phyloP scores from a whole-genome alignment of 805 yeast species.

The Nakazawaea wickerhamii region DNA sequence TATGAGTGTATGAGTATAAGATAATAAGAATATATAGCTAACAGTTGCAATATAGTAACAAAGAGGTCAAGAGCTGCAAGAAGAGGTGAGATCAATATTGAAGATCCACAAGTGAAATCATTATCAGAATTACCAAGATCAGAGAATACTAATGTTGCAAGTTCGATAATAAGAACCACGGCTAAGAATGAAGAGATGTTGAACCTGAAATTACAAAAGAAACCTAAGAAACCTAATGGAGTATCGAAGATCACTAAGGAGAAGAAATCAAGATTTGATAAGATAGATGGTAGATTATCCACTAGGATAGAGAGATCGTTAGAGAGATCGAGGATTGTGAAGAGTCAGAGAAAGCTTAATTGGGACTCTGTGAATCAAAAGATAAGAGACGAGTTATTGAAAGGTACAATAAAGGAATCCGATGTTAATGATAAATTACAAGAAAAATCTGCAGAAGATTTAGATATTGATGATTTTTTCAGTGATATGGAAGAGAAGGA shows the following conservation, averaged over 20 bases:
- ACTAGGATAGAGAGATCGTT: slow-evolving; percentile 62
- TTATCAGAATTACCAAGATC: slow-evolving; percentile 51
- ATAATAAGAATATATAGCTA: not conserved
- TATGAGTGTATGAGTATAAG: no score
- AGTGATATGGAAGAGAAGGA: not conserved
- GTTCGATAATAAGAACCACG: slow-evolving; percentile 61
- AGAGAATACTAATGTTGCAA: slow-evolving; percentile 53
- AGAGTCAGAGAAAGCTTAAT: slow-evolving; percentile 57
- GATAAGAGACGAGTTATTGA: slow-evolving; percentile 28
- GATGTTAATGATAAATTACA: slow-evolving; percentile 29
- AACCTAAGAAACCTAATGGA: slow-evolving; percentile 22
- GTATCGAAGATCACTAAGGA: slow-evolving; percentile 24
- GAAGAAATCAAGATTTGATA: slow-evolving; percentile 43
- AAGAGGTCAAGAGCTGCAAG: slow-evolving; percentile 77
- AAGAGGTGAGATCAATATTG: slow-evolving; percentile 46
- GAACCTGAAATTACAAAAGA: slow-evolving; percentile 44
- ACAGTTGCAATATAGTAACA: slow-evolving; percentile 33
- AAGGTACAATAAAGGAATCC: slow-evolving; percentile 25
- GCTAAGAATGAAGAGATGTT: slow-evolving; percentile 61
- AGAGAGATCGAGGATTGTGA: slow-evolving; percentile 57
- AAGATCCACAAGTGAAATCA: slow-evolving; percentile 38
- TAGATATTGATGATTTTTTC: slow-evolving; percentile 13
- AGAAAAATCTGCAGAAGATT: slow-evolving; percentile 12
- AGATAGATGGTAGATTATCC: slow-evolving; percentile 49
- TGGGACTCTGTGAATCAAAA: slow-evolving; percentile 65